Evolutionary conservation across 108 stramenopile genomes (phyloP), one percentile per base, ranked within the genome.

Genomic region (Ochromonas danica): DNA sequence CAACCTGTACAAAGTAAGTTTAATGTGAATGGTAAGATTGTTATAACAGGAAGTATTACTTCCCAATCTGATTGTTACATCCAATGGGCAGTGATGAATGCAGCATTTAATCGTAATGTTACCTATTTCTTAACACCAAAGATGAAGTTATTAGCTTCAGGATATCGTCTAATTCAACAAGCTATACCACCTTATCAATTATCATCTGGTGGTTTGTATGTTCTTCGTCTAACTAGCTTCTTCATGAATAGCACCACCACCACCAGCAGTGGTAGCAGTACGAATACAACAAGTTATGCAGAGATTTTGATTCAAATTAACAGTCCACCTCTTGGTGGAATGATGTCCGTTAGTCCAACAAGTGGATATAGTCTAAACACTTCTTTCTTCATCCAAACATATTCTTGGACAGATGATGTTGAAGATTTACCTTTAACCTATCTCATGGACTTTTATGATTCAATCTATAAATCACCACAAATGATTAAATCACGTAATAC

Each of bases 261-360:
- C 6, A 22, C 6, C 22, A 14, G 6, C 22, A 14, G 14, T 6
- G n/a, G n/a, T n/a, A n/a, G n/a, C n/a, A n/a, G n/a, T n/a, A n/a
- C n/a, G n/a, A n/a, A n/a, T n/a, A 14, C 45, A 6, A 51, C 45
- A 51, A 14, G 14, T 51, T 6, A 14, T 14, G 6, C 63, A 36
- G 3, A 22, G 25, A 67, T 67, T 25, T 35, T 25, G 17, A 31
- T 67, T 10, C 27, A 28, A 36, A 67, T 67, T 6, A 67, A 67
- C 63, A 31, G 14, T 36, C 33, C 35, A 35, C 63, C 63, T 14
- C 6, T 36, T 67, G 63, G 63, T 67, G 63, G 63, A 67, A 25
- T 14, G 33, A 14, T 67, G 31, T 28, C 27, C 3, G 63, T 67
- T 31, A 35, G 14, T 3, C 63, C 63, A 36, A 3, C 63, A 28